Evolutionary conservation across 1,284 basidiomycete species (phyloP).

Genomic region (Ceratobasidium sp.): DNA sequence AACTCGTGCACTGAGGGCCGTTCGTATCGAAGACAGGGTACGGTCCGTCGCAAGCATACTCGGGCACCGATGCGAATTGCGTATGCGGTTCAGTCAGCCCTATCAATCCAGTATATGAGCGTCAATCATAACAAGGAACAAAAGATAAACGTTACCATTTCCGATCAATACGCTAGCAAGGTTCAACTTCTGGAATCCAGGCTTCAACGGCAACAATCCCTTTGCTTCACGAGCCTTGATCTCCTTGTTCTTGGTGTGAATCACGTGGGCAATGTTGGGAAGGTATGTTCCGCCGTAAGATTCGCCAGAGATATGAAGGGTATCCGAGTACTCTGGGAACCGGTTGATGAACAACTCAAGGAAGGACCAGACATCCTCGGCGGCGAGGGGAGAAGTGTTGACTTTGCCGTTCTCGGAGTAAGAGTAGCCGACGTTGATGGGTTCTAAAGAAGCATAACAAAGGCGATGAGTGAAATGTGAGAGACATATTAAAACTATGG

Average conservation of each 20-base stretch:
- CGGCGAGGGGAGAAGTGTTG: conserved; percentile 65
- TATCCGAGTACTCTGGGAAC: conserved; percentile 74
- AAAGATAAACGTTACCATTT: conserved; percentile 65
- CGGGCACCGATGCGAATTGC: conserved; percentile 81
- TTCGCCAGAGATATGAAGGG: conserved; percentile 77
- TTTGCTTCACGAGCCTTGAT: conserved; percentile 35
- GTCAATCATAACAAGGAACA: background rate
- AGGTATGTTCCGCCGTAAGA: conserved; percentile 81
- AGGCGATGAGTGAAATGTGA: background rate
- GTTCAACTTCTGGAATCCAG: conserved; percentile 72
- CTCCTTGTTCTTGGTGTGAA: conserved; percentile 78
- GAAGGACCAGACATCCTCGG: conserved; percentile 89
- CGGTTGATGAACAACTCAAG: conserved; percentile 85
- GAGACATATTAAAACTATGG: conserved; percentile 1
- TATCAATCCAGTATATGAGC: background rate
- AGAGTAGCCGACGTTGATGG: conserved; percentile 89
- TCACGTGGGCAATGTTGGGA: conserved; percentile 81
- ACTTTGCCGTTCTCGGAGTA: conserved; percentile 82
- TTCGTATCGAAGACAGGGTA: conserved; percentile 79
- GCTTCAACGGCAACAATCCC: conserved; percentile 49
- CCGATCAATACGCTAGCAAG: conserved; percentile 83
- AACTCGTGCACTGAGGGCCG: conserved; percentile 73
- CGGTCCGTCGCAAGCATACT: conserved; percentile 84
- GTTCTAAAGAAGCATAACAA: conserved; percentile 55
- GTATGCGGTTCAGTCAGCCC: conserved; percentile 78